A percentile compares a stretch with the other conserved stretches of the same genome.
These are phyloP conservation scores for Mortierella sp. DNA, from an alignment of 371 early-diverging fungal species.

Conservation along the genomic window DNA sequence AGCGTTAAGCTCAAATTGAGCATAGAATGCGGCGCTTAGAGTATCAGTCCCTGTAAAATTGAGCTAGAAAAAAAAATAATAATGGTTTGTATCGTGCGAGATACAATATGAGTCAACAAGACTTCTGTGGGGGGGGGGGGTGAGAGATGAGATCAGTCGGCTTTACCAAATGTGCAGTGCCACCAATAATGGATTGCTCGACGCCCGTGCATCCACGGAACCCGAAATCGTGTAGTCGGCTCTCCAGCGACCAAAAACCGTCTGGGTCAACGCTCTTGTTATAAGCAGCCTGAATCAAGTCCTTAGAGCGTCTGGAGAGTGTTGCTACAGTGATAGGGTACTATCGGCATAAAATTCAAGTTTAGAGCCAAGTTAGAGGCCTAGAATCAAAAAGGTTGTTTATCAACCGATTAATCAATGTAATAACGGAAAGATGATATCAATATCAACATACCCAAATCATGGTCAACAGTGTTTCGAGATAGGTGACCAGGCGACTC, in stretches of 20 bases:
- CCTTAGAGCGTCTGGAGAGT: slow-evolving; percentile 73
- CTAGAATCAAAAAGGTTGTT: background rate
- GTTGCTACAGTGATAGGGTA: slow-evolving; percentile 90
- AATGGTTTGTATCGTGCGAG: too few relatives aligned
- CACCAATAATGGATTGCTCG: slow-evolving; percentile 87
- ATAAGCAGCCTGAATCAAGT: slow-evolving; percentile 69
- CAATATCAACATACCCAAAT: slow-evolving; percentile 68
- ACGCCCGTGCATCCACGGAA: slow-evolving; percentile 90
- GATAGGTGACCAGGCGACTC: slow-evolving; percentile 80
- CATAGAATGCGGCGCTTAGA: slow-evolving; percentile 80
- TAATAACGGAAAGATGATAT: too few relatives aligned
- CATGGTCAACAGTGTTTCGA: slow-evolving; percentile 87
- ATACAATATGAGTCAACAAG: too few relatives aligned
- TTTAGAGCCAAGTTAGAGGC: background rate
- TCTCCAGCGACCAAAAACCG: slow-evolving; percentile 59
- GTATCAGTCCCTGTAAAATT: slow-evolving; percentile 88
- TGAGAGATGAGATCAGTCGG: too few relatives aligned
- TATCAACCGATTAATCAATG: too few relatives aligned
- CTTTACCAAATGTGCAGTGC: slow-evolving; percentile 80
- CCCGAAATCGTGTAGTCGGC: slow-evolving; percentile 89
- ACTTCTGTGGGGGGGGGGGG: too few relatives aligned
- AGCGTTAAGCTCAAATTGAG: slow-evolving; percentile 77
- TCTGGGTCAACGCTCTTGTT: slow-evolving; percentile 71
- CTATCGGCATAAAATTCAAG: slow-evolving; percentile 47
- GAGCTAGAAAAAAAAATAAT: slow-evolving; percentile 56